Percentiles rank a stretch among this genome's conserved stretches.
Conservation (phyloP, 1,284 basidiomycete species). For the Trichosporon sp. region DNA sequence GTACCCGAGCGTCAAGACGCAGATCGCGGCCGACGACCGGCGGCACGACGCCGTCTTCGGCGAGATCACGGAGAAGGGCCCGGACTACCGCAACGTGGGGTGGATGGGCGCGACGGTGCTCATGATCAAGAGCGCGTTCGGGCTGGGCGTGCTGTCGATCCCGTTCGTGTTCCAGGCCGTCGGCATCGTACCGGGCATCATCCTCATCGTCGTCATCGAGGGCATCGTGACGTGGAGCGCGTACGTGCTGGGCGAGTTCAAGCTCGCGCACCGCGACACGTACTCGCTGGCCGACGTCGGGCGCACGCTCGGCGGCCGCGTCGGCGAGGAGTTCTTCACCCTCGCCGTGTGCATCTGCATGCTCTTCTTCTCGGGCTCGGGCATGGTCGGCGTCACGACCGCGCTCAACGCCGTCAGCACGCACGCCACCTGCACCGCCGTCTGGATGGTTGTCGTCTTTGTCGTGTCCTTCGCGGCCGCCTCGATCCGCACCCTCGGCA, state of each 20-base stretch:
- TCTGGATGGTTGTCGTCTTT: conserved; percentile 39
- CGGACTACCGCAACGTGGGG: conserved; percentile 29
- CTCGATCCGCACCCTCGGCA: conserved; percentile 42
- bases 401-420: conserved; percentile 47
- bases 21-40: conserved; percentile 2
- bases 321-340: conserved; percentile 21
- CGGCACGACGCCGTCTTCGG: conserved; percentile 32
- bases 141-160: conserved; percentile 59
- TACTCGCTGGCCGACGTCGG: conserved; percentile 34
- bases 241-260: conserved; percentile 25
- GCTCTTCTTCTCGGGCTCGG: conserved; percentile 20
- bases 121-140: conserved; percentile 61
- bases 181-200: conserved; percentile 55
- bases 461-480: conserved; percentile 35
- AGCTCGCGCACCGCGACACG: conserved; percentile 24
- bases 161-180: conserved; percentile 56
- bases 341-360: conserved; percentile 19
- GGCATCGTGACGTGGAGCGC: conserved; percentile 38
- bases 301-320: conserved; percentile 20
- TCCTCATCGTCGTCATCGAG: conserved; percentile 51
- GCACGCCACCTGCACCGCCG: conserved; percentile 46
- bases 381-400: conserved; percentile 41
- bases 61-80: conserved; percentile 27
- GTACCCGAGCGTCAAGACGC: conserved; percentile 1
- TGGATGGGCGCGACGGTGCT: conserved; percentile 45